A percentile compares a stretch with the other conserved stretches of the same genome.
Evolutionary conservation across 2,329 filamentous ascomycete species (phyloP).

Genomic region (Aspergillus ibericus): DNA sequence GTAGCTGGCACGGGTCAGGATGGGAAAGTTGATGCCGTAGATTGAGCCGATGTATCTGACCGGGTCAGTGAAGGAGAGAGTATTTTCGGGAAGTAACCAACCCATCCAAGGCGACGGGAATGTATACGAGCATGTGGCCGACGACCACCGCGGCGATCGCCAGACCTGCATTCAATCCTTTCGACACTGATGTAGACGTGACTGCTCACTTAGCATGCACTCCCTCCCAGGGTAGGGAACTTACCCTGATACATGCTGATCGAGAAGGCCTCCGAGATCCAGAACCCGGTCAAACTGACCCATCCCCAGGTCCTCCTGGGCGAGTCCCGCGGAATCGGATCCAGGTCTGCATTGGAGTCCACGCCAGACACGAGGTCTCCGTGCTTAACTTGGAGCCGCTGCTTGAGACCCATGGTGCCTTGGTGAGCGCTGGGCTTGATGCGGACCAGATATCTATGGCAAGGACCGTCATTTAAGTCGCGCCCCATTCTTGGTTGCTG

Average conservation of each 20-base stretch:
- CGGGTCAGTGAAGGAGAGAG: not conserved
- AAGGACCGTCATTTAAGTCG: not conserved
- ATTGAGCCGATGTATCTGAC: constrained; percentile 13
- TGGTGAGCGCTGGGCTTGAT: not conserved
- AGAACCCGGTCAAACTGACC: constrained; percentile 13
- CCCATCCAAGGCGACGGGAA: constrained; percentile 14
- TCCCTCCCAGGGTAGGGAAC: not conserved
- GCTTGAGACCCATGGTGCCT: constrained; percentile 12
- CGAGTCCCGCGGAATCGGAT: constrained; percentile 10
- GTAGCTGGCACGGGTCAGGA: constrained; percentile 15
- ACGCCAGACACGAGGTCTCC: constrained; percentile 12
- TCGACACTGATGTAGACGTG: constrained; percentile 12
- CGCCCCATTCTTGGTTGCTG: not conserved
- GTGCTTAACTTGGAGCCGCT: constrained; percentile 12
- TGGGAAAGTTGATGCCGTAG: constrained; percentile 17
- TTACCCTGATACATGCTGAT: constrained; percentile 18
- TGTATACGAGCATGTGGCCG: constrained; percentile 12
- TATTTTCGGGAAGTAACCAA: not conserved
- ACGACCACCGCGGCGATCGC: constrained; percentile 14
- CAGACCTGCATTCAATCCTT: constrained; percentile 13
- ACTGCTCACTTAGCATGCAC: not conserved
- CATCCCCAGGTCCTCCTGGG: constrained; percentile 14
- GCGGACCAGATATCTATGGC: not conserved
- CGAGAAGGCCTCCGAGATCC: constrained; percentile 16
- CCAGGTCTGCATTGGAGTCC: constrained; percentile 13